Evolutionary conservation across 1,139 yeast genomes (phyloP), one percentile per base, ranked within the genome.

Genomic region (Waltiozyma sp.): DNA sequence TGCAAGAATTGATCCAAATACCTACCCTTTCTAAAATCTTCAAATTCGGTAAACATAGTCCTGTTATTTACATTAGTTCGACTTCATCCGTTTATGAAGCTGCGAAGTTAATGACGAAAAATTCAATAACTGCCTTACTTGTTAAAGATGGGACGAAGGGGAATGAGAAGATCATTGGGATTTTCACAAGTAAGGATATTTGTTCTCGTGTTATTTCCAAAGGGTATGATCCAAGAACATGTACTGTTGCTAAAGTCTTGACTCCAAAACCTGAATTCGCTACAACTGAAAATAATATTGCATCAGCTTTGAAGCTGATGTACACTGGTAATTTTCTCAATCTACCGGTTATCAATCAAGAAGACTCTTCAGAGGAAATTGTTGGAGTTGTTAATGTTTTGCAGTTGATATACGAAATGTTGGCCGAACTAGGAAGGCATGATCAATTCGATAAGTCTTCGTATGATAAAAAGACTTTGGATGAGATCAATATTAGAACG

Each of bases 211-310:
- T 66, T 0, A 45, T 67, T 23, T 65, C 68, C 3, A 52, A 53
- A 37, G 54, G 55, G 8, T 52, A 60, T 31, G 63, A 66, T 46
- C 61, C 68, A 0, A 47, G 45, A n/a, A 51, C 51, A 1, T 62
- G 66, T 10, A 62, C 62, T 6, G 63, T 67, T 24, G 64, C 65
- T 2, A 52, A 70, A 37, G 64, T 66, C 1, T 60, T 67, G 60
- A 67, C 71, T 0, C 60, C 69, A 3, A 62, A 63, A 40, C 72
- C 72, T 0, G 65, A 65, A 41, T 66, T 63, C 57, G 71, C 70
- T 1, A 59, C 55, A 28, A 61, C 59, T 34, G 47, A 54, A 13
- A 49, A 62, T 48, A 62, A 61, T 2, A 62, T 67, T n/a, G 64
- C 65, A 42, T 58, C 62, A 11, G 71, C 70, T 7, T 49, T 67